Percentiles rank a stretch among this genome's conserved stretches.
Conservation (phyloP, 2,329 filamentous ascomycete species). For the Cadophora luteo-olivacea region DNA sequence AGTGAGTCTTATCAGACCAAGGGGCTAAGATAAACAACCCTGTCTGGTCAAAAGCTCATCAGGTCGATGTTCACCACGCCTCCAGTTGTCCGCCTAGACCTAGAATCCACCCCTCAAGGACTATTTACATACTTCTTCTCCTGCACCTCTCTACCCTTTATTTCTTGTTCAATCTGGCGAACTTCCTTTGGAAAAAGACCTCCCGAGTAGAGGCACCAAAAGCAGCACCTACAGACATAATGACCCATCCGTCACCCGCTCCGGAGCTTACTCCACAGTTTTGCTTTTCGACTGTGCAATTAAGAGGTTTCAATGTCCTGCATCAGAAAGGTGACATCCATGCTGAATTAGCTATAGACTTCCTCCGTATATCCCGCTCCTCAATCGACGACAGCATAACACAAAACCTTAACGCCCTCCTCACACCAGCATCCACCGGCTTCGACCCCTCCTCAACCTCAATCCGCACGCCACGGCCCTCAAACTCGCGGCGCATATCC, state of each 20-base stretch:
- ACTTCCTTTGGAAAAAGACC: slow-evolving; percentile 42
- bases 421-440: slow-evolving; percentile 72
- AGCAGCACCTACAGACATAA: slow-evolving; percentile 35
- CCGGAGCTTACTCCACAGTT: slow-evolving; percentile 74
- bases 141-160: background rate
- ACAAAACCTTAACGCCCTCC: slow-evolving; percentile 89
- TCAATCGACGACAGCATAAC: slow-evolving; percentile 92
- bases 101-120: background rate
- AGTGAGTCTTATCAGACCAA: slow-evolving; percentile 25
- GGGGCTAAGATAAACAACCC: slow-evolving; percentile 30
- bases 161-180: slow-evolving; percentile 40
- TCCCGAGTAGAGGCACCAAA: slow-evolving; percentile 37
- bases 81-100: background rate
- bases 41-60: slow-evolving; percentile 18
- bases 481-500: slow-evolving; percentile 61
- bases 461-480: slow-evolving; percentile 59
- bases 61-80: slow-evolving; percentile 16
- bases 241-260: slow-evolving; percentile 40
- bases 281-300: slow-evolving; percentile 73
- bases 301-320: slow-evolving; percentile 62
- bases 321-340: too few relatives aligned
- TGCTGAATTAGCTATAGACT: slow-evolving; percentile 63
- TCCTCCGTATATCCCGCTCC: slow-evolving; percentile 83
- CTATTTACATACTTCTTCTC: background rate
- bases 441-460: slow-evolving; percentile 85